phyloP scores from a whole-genome alignment of 768 basidiomycete genomes.

The Termitomyces sp. region DNA sequence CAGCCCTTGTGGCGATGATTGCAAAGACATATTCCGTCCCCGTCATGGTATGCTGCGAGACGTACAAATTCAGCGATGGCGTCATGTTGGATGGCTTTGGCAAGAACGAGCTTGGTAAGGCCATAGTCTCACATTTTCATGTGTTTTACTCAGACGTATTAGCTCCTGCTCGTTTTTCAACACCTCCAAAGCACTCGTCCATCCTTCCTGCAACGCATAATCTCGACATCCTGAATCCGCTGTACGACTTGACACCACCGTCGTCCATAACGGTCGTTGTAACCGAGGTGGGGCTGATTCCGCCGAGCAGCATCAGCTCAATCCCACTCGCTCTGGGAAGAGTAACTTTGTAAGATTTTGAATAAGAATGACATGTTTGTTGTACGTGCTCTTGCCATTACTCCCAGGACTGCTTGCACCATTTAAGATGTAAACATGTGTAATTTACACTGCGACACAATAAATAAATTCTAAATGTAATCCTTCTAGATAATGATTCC shows the following conservation, averaged over 20 bases:
- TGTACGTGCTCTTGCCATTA: constrained; percentile 3
- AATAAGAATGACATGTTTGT: constrained; percentile 1
- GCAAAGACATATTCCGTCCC: constrained; percentile 85
- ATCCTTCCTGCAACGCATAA: constrained; percentile 34
- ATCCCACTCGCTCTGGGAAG: constrained; percentile 69
- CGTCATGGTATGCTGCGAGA: constrained; percentile 96
- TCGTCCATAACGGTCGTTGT: constrained; percentile 92
- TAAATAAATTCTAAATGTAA: neutral
- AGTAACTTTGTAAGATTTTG: constrained; percentile 28
- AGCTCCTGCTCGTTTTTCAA: constrained; percentile 33
- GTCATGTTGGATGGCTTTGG: constrained; percentile 92
- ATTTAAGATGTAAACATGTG: constrained; percentile 7
- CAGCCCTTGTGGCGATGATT: constrained; percentile 95
- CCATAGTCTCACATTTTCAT: neutral
- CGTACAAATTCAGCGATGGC: constrained; percentile 95
- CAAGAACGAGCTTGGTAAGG: constrained; percentile 89
- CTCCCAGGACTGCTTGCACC: constrained; percentile 6
- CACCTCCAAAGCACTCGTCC: constrained; percentile 19
- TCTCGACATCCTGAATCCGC: constrained; percentile 76
- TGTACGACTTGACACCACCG: constrained; percentile 94
- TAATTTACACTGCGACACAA: constrained; percentile 5
- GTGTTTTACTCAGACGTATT: neutral
- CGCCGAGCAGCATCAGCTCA: constrained; percentile 84
- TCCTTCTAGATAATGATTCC: neutral
- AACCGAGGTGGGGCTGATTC: constrained; percentile 94